A percentile compares a stretch with the other conserved stretches of the same genome.
These are phyloP conservation scores for Amborella trichopoda DNA, from an alignment of 164 flowering plant species.

Conservation along the genomic window DNA sequence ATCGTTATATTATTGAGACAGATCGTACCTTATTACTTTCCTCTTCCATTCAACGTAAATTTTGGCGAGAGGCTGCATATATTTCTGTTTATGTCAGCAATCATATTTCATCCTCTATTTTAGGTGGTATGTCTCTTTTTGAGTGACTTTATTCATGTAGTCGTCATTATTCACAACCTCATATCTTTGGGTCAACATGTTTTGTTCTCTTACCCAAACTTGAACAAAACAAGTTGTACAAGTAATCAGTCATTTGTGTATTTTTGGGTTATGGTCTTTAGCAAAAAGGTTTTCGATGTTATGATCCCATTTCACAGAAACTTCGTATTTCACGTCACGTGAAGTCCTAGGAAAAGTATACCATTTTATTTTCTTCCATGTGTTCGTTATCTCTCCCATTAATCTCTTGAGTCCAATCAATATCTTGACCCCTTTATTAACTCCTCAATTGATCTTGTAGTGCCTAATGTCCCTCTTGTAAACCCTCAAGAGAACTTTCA, in stretches of 20 bases:
- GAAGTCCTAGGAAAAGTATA: background rate
- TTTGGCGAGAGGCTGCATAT: background rate
- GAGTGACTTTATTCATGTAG: too few relatives aligned
- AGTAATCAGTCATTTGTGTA: background rate
- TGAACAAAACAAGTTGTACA: background rate
- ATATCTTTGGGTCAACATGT: too few relatives aligned
- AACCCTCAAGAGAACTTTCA: background rate
- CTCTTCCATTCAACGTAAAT: background rate
- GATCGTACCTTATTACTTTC: background rate
- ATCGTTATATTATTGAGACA: background rate
- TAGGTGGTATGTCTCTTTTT: too few relatives aligned
- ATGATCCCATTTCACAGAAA: too few relatives aligned
- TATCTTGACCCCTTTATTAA: background rate
- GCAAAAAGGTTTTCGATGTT: too few relatives aligned
- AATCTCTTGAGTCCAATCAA: background rate
- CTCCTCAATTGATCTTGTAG: background rate
- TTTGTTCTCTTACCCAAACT: too few relatives aligned
- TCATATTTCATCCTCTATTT: background rate
- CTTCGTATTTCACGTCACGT: background rate
- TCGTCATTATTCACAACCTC: too few relatives aligned
- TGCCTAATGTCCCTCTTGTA: background rate
- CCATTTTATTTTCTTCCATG: background rate
- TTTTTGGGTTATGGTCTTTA: too few relatives aligned
- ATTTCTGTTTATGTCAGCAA: too few relatives aligned
- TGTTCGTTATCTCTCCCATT: too few relatives aligned